Base-by-base conservation (phyloP, 208 protist genomes). In the Acanthamoeba sp. region DNA sequence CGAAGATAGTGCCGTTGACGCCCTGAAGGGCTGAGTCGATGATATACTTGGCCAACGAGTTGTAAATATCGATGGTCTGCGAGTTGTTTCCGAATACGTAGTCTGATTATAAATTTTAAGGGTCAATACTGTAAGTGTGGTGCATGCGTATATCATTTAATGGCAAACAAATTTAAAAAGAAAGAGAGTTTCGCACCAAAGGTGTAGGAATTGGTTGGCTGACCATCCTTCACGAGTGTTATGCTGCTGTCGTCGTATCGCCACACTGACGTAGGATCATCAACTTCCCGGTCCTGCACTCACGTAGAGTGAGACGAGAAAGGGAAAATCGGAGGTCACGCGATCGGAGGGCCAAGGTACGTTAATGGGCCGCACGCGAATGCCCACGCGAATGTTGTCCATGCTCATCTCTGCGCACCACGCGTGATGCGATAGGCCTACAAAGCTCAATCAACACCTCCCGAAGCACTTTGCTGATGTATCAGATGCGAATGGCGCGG, bases 1-100 rank as follows among this genome's bases (percentile, higher is more conserved):
- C 96, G 73, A 97, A 97, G 69, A 97, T 97, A 64, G 97, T 98
- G 71, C 95, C 96, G 66, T 92, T 95, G 6, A 95, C 50, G 27
- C 92, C 92, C 59, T 94, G 55, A 22, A 94, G 50, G 14, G 76
- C 59, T 9, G 92, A 94, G 40, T 85, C 92, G 27, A 94, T 89
- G 48, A 94, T 94, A 20, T 40, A 62, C 29, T 66, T 89, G 50
- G 92, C 71, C 9, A 85, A 32, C 18, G 69, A 38, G 78, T 89
- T 55, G 76, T 94, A 94, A 34, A 94, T 69, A 27, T 85, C 90
- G 24, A 69, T 59, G 18, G 90, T 94, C 18, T 66, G 52, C 34
- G 69, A 29, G 20, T 85, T 66, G 34, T 94, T 59, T 4, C 90
- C 90, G 16, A 85, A 94, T 24, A 94, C 57, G 40, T 94, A 66